These are phyloP conservation scores for Babesia caballi DNA, from an alignment of 169 alveolate genomes.

Conservation along the genomic window DNA sequence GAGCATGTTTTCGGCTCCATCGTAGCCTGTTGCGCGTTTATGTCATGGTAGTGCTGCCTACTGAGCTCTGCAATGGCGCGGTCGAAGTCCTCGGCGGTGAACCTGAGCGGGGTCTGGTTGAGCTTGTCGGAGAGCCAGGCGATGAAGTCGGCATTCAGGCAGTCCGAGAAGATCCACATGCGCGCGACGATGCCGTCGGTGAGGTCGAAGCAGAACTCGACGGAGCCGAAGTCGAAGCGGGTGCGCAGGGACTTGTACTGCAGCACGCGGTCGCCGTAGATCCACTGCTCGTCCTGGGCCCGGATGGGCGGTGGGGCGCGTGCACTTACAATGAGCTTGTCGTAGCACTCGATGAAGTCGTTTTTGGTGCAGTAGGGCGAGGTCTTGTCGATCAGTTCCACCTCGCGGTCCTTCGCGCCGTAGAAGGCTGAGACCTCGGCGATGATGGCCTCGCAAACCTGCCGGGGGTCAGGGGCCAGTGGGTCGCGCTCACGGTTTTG, in stretches of 20 bases:
- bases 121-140: slow-evolving; percentile 31
- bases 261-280: slow-evolving; percentile 37
- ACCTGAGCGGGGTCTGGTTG: slow-evolving; percentile 15
- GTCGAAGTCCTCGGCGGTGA: slow-evolving; percentile 4
- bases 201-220: slow-evolving; percentile 54
- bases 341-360: slow-evolving; percentile 36
- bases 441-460: slow-evolving; percentile 51
- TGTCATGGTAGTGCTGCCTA: neutral
- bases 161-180: slow-evolving; percentile 69
- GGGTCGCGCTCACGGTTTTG: neutral
- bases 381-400: neutral
- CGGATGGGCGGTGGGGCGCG: neutral
- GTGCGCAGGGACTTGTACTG: slow-evolving; percentile 24
- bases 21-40: neutral
- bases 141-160: slow-evolving; percentile 68
- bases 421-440: slow-evolving; percentile 26
- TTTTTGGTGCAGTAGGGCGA: slow-evolving; percentile 5
- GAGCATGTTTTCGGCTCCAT: slow-evolving; percentile 2
- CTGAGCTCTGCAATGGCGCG: slow-evolving; percentile 9
- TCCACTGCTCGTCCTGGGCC: slow-evolving; percentile 55
- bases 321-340: slow-evolving; percentile 39
- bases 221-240: slow-evolving; percentile 59
- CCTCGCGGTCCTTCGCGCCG: neutral
- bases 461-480: neutral
- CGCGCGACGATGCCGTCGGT: slow-evolving; percentile 23